Conservation (phyloP, 768 basidiomycete species). For the Tylopilus plumbeoviolaceoides region DNA sequence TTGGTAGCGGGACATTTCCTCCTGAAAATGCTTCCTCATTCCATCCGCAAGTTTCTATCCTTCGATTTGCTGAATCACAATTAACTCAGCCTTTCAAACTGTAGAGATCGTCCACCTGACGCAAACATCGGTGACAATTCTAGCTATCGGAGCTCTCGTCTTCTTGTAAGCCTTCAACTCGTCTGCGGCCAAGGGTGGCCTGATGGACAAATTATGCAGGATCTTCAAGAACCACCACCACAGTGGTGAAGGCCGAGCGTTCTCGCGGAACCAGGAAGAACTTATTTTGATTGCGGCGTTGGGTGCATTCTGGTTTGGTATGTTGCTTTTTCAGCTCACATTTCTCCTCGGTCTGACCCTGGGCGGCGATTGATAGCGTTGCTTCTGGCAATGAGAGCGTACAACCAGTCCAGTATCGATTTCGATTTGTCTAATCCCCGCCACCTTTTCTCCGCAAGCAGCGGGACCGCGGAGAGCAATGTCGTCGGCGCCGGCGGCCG, state of each 20-base stretch:
- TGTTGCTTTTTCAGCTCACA: constrained; percentile 19
- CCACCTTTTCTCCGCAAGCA: constrained; percentile 31
- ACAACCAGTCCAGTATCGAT: constrained; percentile 29
- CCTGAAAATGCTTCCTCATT: constrained; percentile 43
- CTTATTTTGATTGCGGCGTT: constrained; percentile 66
- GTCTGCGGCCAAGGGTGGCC: background rate
- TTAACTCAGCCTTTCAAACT: constrained; percentile 11
- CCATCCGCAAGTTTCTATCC: constrained; percentile 27
- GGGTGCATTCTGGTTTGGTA: constrained; percentile 76
- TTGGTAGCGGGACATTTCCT: constrained; percentile 47
- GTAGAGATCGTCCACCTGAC: constrained; percentile 62
- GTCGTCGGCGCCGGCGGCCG: constrained; percentile 32
- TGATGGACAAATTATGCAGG: constrained; percentile 33
- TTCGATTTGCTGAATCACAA: background rate
- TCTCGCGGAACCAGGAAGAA: constrained; percentile 73
- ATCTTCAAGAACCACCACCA: constrained; percentile 69
- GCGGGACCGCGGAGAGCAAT: constrained; percentile 32
- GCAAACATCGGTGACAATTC: constrained; percentile 69
- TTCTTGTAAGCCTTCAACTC: constrained; percentile 48
- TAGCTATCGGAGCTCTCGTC: constrained; percentile 62
- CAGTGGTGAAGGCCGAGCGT: constrained; percentile 45
- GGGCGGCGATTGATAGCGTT: constrained; percentile 29
- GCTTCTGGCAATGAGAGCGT: constrained; percentile 40
- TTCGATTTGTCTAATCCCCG: constrained; percentile 28
- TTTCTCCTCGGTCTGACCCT: constrained; percentile 3